phyloP scores from a whole-genome alignment of 179 eudicot genomes.

The Beta macrorhiza region DNA sequence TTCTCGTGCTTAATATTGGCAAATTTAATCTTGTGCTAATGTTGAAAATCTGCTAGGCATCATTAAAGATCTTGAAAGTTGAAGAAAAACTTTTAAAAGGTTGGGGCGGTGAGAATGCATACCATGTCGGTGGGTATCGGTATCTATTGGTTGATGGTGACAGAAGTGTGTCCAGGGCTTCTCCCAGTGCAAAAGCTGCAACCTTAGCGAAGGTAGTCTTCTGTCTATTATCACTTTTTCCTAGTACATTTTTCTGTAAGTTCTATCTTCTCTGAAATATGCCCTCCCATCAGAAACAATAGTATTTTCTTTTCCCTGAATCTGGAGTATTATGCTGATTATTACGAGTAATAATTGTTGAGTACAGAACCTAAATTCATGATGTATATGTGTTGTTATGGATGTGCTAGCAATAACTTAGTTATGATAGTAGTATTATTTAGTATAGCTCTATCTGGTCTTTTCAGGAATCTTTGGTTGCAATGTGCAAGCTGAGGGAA shows the following conservation, averaged over 20 bases:
- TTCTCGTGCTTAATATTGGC: background rate
- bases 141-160: constrained; percentile 89
- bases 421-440: background rate
- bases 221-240: background rate
- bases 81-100: constrained; percentile 95
- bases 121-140: constrained; percentile 92
- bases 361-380: background rate
- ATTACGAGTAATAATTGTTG: background rate
- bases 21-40: background rate
- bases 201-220: constrained; percentile 77
- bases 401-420: background rate
- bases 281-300: background rate
- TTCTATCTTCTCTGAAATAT: background rate
- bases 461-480: constrained; percentile 79
- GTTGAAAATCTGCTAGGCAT: constrained; percentile 50
- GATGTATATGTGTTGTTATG: background rate
- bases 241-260: background rate
- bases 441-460: constrained; percentile 8
- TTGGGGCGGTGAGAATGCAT: constrained; percentile 99
- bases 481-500: constrained; percentile 78
- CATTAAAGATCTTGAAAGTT: constrained; percentile 67
- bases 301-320: background rate
- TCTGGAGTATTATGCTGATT: background rate
- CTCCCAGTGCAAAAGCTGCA: constrained; percentile 84
- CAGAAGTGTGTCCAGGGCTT: constrained; percentile 76